These are phyloP conservation scores for Ophiosphaerella herpotricha DNA, from an alignment of 2,329 filamentous ascomycete species.

Conservation along the genomic window DNA sequence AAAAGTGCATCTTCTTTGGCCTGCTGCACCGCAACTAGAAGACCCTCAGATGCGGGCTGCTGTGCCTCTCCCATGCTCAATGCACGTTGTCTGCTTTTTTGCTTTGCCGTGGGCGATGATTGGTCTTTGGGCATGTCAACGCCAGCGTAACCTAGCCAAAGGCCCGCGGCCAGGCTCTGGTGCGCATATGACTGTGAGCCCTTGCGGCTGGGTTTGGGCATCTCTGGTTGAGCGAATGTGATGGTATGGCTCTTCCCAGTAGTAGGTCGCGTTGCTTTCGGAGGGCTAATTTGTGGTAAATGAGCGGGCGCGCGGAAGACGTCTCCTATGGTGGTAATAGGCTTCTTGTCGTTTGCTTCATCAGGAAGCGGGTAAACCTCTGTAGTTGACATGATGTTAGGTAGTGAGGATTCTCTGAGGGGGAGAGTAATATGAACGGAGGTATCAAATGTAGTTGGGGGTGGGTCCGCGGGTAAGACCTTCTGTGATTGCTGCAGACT, in stretches of 20 bases:
- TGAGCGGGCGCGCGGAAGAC: constrained; percentile 71
- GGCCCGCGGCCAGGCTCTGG: constrained; percentile 67
- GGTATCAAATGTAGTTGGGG: constrained; percentile 45
- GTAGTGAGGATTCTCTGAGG: constrained; percentile 69
- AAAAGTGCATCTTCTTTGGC: constrained; percentile 76
- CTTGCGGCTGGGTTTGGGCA: constrained; percentile 51
- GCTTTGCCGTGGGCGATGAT: constrained; percentile 66
- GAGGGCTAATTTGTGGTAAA: constrained; percentile 69
- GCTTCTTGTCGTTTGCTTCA: constrained; percentile 49
- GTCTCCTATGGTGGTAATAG: constrained; percentile 70
- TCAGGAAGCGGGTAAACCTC: constrained; percentile 63
- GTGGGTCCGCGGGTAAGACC: constrained; percentile 35
- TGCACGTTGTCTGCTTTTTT: constrained; percentile 72
- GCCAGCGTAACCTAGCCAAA: constrained; percentile 64
- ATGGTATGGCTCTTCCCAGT: constrained; percentile 62
- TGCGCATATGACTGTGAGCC: constrained; percentile 64
- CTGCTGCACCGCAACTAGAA: constrained; percentile 53
- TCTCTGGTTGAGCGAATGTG: constrained; percentile 58
- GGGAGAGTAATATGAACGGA: constrained; percentile 52
- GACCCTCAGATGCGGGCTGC: constrained; percentile 52
- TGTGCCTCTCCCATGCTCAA: constrained; percentile 68
- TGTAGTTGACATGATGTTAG: constrained; percentile 73
- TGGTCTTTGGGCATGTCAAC: constrained; percentile 49
- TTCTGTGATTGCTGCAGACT: constrained; percentile 68
- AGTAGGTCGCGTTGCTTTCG: constrained; percentile 71